phyloP scores from a whole-genome alignment of 2,329 filamentous ascomycete genomes.

The Pseudofabraea citricarpa region DNA sequence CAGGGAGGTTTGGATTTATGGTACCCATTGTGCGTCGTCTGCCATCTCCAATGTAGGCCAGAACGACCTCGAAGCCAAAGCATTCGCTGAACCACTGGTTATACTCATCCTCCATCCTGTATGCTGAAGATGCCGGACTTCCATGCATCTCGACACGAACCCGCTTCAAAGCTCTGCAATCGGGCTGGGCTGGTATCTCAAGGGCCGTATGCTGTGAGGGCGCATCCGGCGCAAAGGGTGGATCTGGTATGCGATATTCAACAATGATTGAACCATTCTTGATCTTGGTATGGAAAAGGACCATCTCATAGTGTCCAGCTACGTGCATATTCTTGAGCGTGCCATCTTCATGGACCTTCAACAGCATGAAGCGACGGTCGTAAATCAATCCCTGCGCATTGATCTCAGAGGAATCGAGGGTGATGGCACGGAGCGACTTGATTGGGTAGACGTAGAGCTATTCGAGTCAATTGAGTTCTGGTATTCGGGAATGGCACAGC shows the following conservation, averaged over 20 bases:
- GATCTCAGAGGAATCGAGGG: conserved; percentile 45
- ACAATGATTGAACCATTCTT: conserved; percentile 40
- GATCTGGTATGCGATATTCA: conserved; percentile 28
- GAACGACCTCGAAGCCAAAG: conserved; percentile 54
- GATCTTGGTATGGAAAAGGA: conserved; percentile 57
- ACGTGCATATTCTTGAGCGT: conserved; percentile 54
- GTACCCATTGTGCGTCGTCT: conserved; percentile 3
- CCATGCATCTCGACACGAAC: conserved; percentile 53
- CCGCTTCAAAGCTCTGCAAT: conserved; percentile 36
- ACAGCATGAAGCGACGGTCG: conserved; percentile 67
- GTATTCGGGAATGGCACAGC: background rate
- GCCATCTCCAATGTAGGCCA: conserved; percentile 44
- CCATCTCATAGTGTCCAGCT: conserved; percentile 50
- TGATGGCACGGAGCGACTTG: conserved; percentile 60
- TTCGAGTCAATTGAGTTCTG: background rate
- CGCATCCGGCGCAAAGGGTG: conserved; percentile 29
- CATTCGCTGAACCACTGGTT: conserved; percentile 65
- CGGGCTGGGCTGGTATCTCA: conserved; percentile 52
- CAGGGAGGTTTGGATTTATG: conserved; percentile 6
- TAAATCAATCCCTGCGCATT: conserved; percentile 55
- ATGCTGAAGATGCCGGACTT: conserved; percentile 47
- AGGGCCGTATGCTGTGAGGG: conserved; percentile 27
- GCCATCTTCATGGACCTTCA: conserved; percentile 39
- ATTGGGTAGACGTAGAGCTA: conserved; percentile 68
- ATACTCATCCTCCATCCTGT: conserved; percentile 54